phyloP scores from a whole-genome alignment of 148 eudicot species.

The Chenopodium berlandieri region DNA sequence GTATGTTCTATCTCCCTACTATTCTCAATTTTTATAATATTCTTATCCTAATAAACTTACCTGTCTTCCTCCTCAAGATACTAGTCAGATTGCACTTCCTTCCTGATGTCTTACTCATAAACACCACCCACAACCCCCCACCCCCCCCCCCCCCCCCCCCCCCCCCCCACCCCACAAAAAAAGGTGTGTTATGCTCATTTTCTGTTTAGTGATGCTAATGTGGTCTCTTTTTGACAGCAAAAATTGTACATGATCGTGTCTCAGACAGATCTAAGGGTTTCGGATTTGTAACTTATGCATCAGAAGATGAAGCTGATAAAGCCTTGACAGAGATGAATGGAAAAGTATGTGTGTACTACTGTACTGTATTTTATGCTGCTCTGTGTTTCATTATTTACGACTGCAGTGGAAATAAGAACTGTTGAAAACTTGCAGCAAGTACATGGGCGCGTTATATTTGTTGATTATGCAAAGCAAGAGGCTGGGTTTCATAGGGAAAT shows the following conservation, averaged over 20 bases:
- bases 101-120: no score
- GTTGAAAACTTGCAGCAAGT: slow-evolving; percentile 45
- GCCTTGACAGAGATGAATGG: slow-evolving; percentile 73
- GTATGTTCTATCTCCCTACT: no score
- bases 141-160: no score
- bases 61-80: no score
- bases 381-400: neutral
- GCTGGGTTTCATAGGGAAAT: slow-evolving; percentile 29
- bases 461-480: slow-evolving; percentile 61
- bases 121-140: no score
- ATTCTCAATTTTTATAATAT: no score
- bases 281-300: slow-evolving; percentile 85
- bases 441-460: slow-evolving; percentile 59
- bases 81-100: no score
- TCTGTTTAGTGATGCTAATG: slow-evolving; percentile 11
- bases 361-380: neutral
- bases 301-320: slow-evolving; percentile 69
- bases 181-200: neutral
- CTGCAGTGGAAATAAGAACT: slow-evolving; percentile 8
- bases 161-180: neutral
- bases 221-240: slow-evolving; percentile 44
- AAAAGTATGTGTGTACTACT: slow-evolving; percentile 38
- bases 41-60: no score
- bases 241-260: slow-evolving; percentile 62
- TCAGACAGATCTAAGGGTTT: slow-evolving; percentile 79